A percentile compares a stretch with the other conserved stretches of the same genome.
Evolutionary conservation across 2,329 filamentous ascomycete species (phyloP).

Genomic region (Calonectria fujianensis): DNA sequence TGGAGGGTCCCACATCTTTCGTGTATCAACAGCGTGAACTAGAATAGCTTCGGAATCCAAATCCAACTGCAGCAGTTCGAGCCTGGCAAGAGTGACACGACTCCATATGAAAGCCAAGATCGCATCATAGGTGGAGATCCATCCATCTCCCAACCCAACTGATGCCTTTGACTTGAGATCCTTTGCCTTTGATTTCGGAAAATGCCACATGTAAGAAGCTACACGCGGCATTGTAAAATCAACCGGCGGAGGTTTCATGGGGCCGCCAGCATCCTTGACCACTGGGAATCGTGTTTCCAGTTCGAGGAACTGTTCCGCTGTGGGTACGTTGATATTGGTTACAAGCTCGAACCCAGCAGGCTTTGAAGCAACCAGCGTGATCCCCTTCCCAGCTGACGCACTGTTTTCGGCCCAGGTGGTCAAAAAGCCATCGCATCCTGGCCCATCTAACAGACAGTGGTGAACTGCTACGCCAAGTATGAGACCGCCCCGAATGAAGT

Average conservation of each 20-base stretch:
- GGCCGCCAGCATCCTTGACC: slow-evolving; percentile 37
- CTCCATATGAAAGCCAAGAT: slow-evolving; percentile 42
- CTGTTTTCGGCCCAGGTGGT: slow-evolving; percentile 39
- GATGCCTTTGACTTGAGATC: slow-evolving; percentile 34
- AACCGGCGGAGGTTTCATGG: slow-evolving; percentile 32
- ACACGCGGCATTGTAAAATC: slow-evolving; percentile 42
- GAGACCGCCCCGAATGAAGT: slow-evolving; percentile 39
- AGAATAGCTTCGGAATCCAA: slow-evolving; percentile 32
- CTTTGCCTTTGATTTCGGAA: slow-evolving; percentile 22
- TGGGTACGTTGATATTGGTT: slow-evolving; percentile 13
- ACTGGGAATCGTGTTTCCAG: slow-evolving; percentile 19
- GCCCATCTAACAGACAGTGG: slow-evolving; percentile 41
- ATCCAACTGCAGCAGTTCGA: slow-evolving; percentile 33
- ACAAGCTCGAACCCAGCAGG: neutral
- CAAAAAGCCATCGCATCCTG: slow-evolving; percentile 41
- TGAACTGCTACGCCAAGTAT: slow-evolving; percentile 40
- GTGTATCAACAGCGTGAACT: slow-evolving; percentile 43
- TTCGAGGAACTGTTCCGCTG: neutral
- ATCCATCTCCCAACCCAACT: neutral
- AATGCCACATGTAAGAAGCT: slow-evolving; percentile 39
- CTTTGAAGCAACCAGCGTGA: neutral
- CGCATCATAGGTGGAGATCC: slow-evolving; percentile 45
- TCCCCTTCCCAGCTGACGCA: neutral
- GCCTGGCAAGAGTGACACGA: slow-evolving; percentile 37
- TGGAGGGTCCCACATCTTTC: slow-evolving; percentile 22